These are phyloP conservation scores for Patellifolia procumbens DNA, from an alignment of 179 eudicot genomes.

Conservation along the genomic window DNA sequence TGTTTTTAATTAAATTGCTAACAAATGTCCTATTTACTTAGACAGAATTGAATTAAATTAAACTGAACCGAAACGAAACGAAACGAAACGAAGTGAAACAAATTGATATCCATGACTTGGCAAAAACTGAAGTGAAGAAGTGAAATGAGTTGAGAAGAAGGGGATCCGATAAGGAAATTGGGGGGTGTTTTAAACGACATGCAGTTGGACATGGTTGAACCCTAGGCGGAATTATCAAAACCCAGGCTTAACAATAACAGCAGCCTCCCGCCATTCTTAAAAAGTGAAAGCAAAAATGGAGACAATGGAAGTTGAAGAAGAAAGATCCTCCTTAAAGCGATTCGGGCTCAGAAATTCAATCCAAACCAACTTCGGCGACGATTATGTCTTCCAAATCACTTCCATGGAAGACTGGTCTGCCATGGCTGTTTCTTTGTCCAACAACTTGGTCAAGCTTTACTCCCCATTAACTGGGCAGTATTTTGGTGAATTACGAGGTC, in stretches of 20 bases:
- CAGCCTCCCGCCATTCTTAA: slow-evolving; percentile 22
- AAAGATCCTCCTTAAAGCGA: slow-evolving; percentile 42
- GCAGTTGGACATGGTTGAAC: too few species aligned
- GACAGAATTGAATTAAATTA: too few species aligned
- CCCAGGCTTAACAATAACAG: not conserved
- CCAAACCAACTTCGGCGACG: slow-evolving; percentile 89
- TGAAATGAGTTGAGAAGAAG: too few species aligned
- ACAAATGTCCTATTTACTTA: too few species aligned
- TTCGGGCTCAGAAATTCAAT: slow-evolving; percentile 70
- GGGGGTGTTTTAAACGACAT: too few species aligned
- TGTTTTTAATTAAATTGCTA: too few species aligned
- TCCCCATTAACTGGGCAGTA: slow-evolving; percentile 77
- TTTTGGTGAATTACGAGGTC: slow-evolving; percentile 75
- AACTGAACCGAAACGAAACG: too few species aligned
- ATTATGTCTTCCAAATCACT: slow-evolving; percentile 84
- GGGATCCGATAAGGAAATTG: too few species aligned
- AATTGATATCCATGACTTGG: too few species aligned
- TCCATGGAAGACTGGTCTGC: slow-evolving; percentile 83
- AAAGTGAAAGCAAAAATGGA: slow-evolving; percentile 26
- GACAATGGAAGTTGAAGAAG: slow-evolving; percentile 60
- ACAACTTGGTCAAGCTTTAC: slow-evolving; percentile 71
- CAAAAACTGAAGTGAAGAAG: too few species aligned
- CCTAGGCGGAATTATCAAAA: not conserved
- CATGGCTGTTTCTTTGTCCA: slow-evolving; percentile 92
- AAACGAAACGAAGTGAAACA: too few species aligned